A percentile compares a stretch with the other conserved stretches of the same genome.
Conservation (phyloP, 371 early-diverging fungal genomes). For the Actinomucor elegans region DNA sequence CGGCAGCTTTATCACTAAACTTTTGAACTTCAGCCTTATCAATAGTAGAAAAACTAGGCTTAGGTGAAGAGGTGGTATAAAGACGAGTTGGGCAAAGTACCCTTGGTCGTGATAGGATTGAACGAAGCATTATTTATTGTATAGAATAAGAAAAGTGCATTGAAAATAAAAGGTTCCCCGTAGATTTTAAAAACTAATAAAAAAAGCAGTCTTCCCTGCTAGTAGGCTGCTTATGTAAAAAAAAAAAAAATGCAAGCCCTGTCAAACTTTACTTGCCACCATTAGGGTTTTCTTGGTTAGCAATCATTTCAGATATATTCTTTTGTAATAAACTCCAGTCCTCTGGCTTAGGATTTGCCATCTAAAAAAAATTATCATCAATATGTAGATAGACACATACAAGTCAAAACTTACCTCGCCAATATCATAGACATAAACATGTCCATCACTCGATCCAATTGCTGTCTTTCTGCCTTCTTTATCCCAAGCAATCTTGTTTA, state of each 20-base stretch:
- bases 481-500: slow-evolving; percentile 93
- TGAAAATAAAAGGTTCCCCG: no score
- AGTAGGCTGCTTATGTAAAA: no score
- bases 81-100: no score
- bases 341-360: slow-evolving; percentile 61
- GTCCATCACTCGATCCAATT: slow-evolving; percentile 87
- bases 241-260: no score
- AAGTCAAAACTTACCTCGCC: slow-evolving; percentile 67
- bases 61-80: not conserved
- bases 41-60: slow-evolving; percentile 44
- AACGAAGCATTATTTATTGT: no score
- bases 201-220: no score
- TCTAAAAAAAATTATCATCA: slow-evolving; percentile 24
- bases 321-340: slow-evolving; percentile 72
- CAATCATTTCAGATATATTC: slow-evolving; percentile 66
- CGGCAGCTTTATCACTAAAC: slow-evolving; percentile 71
- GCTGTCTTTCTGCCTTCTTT: slow-evolving; percentile 82
- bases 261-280: slow-evolving; percentile 11
- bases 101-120: no score
- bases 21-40: slow-evolving; percentile 80
- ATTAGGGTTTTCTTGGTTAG: slow-evolving; percentile 49
- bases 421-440: slow-evolving; percentile 86
- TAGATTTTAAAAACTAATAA: no score
- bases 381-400: not conserved
- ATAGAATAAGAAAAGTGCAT: no score